Evolutionary conservation across 1,284 basidiomycete species (phyloP).

Genomic region (Trichosporon inkin): DNA sequence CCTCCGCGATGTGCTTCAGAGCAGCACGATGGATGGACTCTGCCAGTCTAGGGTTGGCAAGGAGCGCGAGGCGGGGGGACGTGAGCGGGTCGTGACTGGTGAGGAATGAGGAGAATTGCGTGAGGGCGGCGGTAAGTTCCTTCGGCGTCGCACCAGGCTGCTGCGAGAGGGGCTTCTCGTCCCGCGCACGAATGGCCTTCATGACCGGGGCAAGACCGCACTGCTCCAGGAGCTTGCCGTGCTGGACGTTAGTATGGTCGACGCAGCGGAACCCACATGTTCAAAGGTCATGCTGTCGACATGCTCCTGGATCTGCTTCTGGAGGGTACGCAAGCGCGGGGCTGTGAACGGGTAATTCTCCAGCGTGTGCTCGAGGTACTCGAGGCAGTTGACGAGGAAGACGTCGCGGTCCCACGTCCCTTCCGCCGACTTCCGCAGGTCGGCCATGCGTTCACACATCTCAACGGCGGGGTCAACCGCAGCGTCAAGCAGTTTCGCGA

Average conservation of each 20-base stretch:
- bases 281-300: constrained; percentile 68
- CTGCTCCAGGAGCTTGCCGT: constrained; percentile 64
- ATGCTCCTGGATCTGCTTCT: constrained; percentile 61
- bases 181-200: constrained; percentile 58
- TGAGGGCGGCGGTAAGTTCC: constrained; percentile 39
- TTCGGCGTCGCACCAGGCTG: constrained; percentile 46
- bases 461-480: constrained; percentile 77
- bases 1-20: constrained; percentile 61
- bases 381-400: constrained; percentile 78
- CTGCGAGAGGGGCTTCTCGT: constrained; percentile 58
- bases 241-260: constrained; percentile 54
- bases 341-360: constrained; percentile 69
- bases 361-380: constrained; percentile 70
- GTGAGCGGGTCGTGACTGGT: constrained; percentile 50
- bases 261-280: constrained; percentile 62
- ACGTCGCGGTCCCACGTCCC: constrained; percentile 71
- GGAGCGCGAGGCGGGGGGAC: constrained; percentile 64
- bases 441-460: constrained; percentile 66
- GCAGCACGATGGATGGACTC: constrained; percentile 68
- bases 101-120: constrained; percentile 52
- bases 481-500: constrained; percentile 68
- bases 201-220: constrained; percentile 68
- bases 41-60: constrained; percentile 65
- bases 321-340: constrained; percentile 60
- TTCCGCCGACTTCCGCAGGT: constrained; percentile 52